Evolutionary conservation across 2,329 filamentous ascomycete genomes (phyloP).

Genomic region (Talaromyces islandicus): DNA sequence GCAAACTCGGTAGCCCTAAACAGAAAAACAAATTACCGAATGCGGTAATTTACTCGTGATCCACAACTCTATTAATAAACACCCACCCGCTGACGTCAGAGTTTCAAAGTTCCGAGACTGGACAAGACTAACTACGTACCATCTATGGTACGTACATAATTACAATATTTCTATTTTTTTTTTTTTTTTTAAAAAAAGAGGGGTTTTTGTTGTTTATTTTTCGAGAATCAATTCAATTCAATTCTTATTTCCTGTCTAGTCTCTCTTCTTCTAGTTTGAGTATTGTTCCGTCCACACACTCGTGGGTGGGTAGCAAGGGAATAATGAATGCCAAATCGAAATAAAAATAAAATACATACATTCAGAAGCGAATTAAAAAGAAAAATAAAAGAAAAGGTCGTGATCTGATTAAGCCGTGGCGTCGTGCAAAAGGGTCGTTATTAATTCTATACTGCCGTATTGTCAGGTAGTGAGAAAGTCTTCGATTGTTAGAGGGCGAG

Average conservation of each 20-base stretch:
- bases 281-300: too few species aligned
- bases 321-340: not conserved
- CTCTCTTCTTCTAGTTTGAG: too few species aligned
- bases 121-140: too few species aligned
- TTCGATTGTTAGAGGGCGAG: not conserved
- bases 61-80: too few species aligned
- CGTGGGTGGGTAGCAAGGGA: too few species aligned
- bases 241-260: not conserved
- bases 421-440: not conserved
- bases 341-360: not conserved
- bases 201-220: too few species aligned
- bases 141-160: too few species aligned
- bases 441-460: not conserved
- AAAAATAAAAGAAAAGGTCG: not conserved
- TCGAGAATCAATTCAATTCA: not conserved
- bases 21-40: not conserved
- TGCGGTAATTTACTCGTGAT: too few species aligned
- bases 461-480: constrained; percentile 7
- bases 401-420: not conserved
- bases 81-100: too few species aligned
- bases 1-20: not conserved
- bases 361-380: not conserved
- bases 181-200: not conserved
- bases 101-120: too few species aligned
- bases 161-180: too few species aligned